Percentiles rank a stretch among this genome's conserved stretches.
phyloP scores from a whole-genome alignment of 2,329 filamentous ascomycete species.

The Colletotrichum magnum region DNA sequence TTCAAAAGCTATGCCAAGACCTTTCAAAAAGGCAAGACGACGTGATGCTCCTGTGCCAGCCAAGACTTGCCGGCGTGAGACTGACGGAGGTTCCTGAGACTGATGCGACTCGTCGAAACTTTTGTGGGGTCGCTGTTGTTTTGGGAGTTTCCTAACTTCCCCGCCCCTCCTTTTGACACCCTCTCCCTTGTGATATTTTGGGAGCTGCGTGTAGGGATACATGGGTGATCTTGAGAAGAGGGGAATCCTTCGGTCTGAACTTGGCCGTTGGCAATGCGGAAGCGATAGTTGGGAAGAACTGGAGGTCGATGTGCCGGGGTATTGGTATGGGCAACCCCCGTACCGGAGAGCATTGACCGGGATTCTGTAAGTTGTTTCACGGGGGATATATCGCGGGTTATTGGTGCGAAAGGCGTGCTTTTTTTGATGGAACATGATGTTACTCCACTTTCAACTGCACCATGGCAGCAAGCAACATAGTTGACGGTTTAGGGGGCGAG shows the following conservation, averaged over 20 bases:
- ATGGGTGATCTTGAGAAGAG: not conserved
- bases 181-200: too few relatives aligned
- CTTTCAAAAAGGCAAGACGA: not conserved
- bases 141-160: constrained; percentile 1
- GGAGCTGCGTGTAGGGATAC: too few relatives aligned
- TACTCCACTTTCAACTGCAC: not conserved
- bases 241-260: not conserved
- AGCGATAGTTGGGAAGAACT: not conserved
- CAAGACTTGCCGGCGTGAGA: constrained; percentile 23
- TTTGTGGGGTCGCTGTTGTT: constrained; percentile 25
- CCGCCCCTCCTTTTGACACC: too few relatives aligned
- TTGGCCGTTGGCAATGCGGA: not conserved
- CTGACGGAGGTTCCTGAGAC: constrained; percentile 24
- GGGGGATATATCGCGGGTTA: not conserved
- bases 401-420: too few relatives aligned
- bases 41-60: not conserved
- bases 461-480: not conserved
- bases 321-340: too few relatives aligned
- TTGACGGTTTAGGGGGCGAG: not conserved
- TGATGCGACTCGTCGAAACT: constrained; percentile 36
- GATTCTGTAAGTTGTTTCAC: constrained; percentile 5
- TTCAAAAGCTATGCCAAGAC: not conserved
- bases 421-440: too few relatives aligned
- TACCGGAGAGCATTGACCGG: too few relatives aligned
- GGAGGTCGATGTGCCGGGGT: not conserved